Evolutionary conservation across 2,329 filamentous ascomycete species (phyloP), one percentile per base, ranked within the genome.

Genomic region (Hymenoscyphus infarciens): DNA sequence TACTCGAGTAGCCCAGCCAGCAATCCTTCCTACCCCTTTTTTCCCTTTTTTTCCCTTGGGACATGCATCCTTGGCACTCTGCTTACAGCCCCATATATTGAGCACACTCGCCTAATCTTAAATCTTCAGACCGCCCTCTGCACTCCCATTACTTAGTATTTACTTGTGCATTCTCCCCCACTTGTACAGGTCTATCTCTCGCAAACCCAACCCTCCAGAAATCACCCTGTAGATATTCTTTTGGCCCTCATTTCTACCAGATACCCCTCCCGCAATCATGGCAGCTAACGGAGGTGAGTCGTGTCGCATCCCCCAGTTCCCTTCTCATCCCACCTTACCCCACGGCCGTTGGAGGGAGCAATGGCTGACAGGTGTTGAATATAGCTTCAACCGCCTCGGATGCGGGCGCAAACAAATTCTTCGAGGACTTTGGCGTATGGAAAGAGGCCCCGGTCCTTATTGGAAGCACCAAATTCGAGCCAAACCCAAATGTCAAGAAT

Each of bases 381-480:
- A 49, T 60, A 66, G 63, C 66, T 61, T 61, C 63, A 56, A 61
- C 62, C n/a, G 38, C 60, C 56, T 54, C 63, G 25, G 45, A 52
- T 49, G 42, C 42, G 42, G 63, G 63, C 42, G 58, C 62, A 39
- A 67, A 68, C 59, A 73, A 70, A 59, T 84, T 83, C 72, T 81
- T 82, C 59, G 80, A 82, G 68, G 85, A 88, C 70, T 80, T 82
- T 66, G 86, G 87, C 42, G 76, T 90, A 64, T 92, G 89, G 88
- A 86, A 86, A 70, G 82, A 87, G 57, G 89, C 90, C 1, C 89
- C 90, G 19, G 74, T 91, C 31, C 79, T 92, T 61, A 87, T 75
- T 11, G 90, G 90, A 39, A 86, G 81, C 68, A 91, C 88, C 64
- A 86, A 84, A 67, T 93, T 89, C 69, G 84, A 87, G 71, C 86